Evolutionary conservation across 306 rosid species (phyloP), one percentile per base, ranked within the genome.

Genomic region (Trifolium repens): DNA sequence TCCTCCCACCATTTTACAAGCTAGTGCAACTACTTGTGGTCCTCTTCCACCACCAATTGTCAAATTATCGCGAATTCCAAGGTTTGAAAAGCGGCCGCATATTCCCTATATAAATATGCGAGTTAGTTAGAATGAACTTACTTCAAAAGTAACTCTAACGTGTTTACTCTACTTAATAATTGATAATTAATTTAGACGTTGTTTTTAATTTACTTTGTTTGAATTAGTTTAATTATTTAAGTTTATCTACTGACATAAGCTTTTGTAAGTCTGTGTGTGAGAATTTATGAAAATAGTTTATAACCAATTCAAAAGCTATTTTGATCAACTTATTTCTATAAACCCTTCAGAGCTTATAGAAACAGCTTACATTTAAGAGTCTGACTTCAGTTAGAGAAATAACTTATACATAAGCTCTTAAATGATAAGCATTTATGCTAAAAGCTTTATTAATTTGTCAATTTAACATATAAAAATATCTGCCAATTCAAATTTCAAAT

Each of bases 1-100:
- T 8, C 97, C 99, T 2, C 98, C 99, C 37, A 96, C 98, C 96
- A 89, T 90, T 79, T 89, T 96, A 87, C 99, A 92, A 76, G 93
- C 93, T 44, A 96, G 82, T 74, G 97, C 99, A 71, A 96, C 90
- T 43, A 84, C 92, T 60, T 82, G 91, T 13, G 86, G 69, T 19
- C 91, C 91, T 81, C 86, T 81, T 61, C 55, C 85, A 1, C 87
- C 87, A 70, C 89, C 90, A 50, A 10, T 83, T 10, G 24, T 80
- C 82, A 90, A 65, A 50, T 82, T 89, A 79, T 94, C 97, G 2
- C 89, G 91, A 72, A 92, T 74, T 32, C 96, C 98, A 83, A 92
- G 35, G 83, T 80, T 92, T 27, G 88, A 80, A 61, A 89, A 78
- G 24, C 96, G 99, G 72, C 84, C 90, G 64, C 80, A 72, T 26